Percentiles rank a stretch among this genome's conserved stretches.
phyloP scores from a whole-genome alignment of 352 stramenopile species.

The Globisporangium cylindrosporum region DNA sequence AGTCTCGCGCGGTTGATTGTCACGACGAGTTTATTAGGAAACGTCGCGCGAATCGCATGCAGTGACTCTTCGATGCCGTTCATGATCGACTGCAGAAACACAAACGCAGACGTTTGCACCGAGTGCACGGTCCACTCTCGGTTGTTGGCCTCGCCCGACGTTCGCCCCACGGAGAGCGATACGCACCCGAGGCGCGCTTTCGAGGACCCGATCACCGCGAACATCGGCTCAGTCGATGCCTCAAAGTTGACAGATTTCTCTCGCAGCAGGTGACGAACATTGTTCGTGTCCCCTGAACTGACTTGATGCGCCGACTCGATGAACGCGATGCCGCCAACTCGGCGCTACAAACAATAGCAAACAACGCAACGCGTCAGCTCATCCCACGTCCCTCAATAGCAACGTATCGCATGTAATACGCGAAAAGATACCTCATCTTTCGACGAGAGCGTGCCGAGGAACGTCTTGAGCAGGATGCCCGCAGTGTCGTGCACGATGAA shows the following conservation, averaged over 20 bases:
- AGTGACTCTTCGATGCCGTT: slow-evolving; percentile 76
- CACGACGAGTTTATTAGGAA: slow-evolving; percentile 89
- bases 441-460: slow-evolving; percentile 54
- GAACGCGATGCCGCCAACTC: slow-evolving; percentile 78
- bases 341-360: slow-evolving; percentile 15
- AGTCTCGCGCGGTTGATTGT: slow-evolving; percentile 81
- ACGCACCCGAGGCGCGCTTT: slow-evolving; percentile 70
- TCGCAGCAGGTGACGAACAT: slow-evolving; percentile 53
- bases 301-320: slow-evolving; percentile 81
- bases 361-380: background rate
- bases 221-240: slow-evolving; percentile 78
- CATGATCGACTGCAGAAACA: slow-evolving; percentile 78
- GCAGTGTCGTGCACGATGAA: slow-evolving; percentile 79
- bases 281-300: slow-evolving; percentile 49
- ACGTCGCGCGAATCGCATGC: slow-evolving; percentile 75
- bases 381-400: background rate
- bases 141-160: slow-evolving; percentile 64
- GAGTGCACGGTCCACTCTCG: slow-evolving; percentile 83
- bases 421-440: slow-evolving; percentile 39
- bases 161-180: slow-evolving; percentile 76
- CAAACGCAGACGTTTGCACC: slow-evolving; percentile 84
- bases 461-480: slow-evolving; percentile 66
- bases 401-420: too few relatives aligned
- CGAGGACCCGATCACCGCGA: slow-evolving; percentile 72
- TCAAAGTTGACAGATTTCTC: slow-evolving; percentile 85